Conservation (phyloP, 2,329 filamentous ascomycete species). For the Hypoxylon sp. region DNA sequence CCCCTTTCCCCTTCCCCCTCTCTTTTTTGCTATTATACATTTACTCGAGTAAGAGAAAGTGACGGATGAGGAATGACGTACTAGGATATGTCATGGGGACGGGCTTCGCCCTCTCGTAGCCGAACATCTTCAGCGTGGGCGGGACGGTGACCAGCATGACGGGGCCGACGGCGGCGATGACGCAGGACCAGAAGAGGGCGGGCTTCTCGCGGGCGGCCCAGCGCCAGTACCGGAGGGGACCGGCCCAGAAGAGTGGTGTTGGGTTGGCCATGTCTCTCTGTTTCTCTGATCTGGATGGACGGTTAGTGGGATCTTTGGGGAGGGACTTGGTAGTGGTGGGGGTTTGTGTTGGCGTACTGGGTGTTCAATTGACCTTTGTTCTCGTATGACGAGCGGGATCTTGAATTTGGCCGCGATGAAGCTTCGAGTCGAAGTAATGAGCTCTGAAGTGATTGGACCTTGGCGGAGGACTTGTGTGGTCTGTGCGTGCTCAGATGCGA, state of each 20-base stretch:
- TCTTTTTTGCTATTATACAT: too few relatives aligned
- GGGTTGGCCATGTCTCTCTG: constrained; percentile 68
- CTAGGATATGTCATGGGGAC: constrained; percentile 94
- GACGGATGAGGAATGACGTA: constrained; percentile 61
- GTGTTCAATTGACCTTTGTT: constrained; percentile 50
- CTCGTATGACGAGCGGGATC: constrained; percentile 9
- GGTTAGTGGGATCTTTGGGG: neutral
- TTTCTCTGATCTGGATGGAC: constrained; percentile 19
- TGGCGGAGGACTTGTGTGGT: constrained; percentile 23
- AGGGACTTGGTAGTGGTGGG: neutral
- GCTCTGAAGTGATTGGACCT: constrained; percentile 18
- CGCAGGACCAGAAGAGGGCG: constrained; percentile 88
- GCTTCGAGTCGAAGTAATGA: constrained; percentile 33
- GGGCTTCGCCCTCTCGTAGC: constrained; percentile 77
- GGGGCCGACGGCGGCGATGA: constrained; percentile 80
- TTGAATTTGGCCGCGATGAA: constrained; percentile 17
- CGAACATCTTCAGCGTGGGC: constrained; percentile 77
- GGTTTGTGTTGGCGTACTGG: constrained; percentile 17
- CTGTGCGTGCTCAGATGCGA: constrained; percentile 17
- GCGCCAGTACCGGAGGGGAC: constrained; percentile 84
- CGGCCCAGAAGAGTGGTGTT: constrained; percentile 83
- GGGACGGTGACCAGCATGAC: constrained; percentile 77
- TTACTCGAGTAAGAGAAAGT: too few relatives aligned
- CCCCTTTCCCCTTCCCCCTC: too few relatives aligned
- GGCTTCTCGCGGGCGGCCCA: constrained; percentile 92